Evolutionary conservation across 345 rosid species (phyloP).

Genomic region (Barbarea vulgaris): DNA sequence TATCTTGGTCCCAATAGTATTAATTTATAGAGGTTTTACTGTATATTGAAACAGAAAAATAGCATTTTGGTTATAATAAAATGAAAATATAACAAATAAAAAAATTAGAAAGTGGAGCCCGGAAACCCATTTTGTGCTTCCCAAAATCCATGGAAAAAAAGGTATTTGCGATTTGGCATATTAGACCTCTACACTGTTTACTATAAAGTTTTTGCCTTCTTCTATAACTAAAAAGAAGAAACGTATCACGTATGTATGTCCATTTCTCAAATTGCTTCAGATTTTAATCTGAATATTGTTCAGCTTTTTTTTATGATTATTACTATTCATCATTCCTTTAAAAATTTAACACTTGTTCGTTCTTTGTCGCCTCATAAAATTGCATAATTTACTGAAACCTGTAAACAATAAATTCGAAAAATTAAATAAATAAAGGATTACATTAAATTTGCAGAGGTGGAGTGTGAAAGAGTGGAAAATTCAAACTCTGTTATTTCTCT

Average conservation of each 20-base stretch:
- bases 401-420: conserved; percentile 25
- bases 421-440: background rate
- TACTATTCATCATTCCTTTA: background rate
- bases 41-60: no score
- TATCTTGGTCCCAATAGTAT: no score
- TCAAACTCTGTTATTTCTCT: conserved; percentile 23
- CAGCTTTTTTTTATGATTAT: background rate
- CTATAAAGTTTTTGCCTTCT: conserved; percentile 38
- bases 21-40: no score
- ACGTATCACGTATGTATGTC: background rate
- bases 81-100: background rate
- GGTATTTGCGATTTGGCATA: conserved; percentile 26
- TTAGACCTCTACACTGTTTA: conserved; percentile 30
- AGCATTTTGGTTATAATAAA: background rate
- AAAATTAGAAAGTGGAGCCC: conserved; percentile 21
- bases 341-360: no score
- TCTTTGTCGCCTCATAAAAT: background rate
- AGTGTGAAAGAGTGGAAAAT: conserved; percentile 32
- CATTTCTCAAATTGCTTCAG: conserved; percentile 1
- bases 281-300: background rate
- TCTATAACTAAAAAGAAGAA: conserved; percentile 30
- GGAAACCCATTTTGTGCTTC: conserved; percentile 36
- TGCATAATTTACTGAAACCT: conserved; percentile 8
- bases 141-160: conserved; percentile 24
- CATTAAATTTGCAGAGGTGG: conserved; percentile 31